Percentiles rank a stretch among this genome's conserved stretches.
Evolutionary conservation across 2,329 filamentous ascomycete species (phyloP).

Genomic region (Ascochyta fabae): DNA sequence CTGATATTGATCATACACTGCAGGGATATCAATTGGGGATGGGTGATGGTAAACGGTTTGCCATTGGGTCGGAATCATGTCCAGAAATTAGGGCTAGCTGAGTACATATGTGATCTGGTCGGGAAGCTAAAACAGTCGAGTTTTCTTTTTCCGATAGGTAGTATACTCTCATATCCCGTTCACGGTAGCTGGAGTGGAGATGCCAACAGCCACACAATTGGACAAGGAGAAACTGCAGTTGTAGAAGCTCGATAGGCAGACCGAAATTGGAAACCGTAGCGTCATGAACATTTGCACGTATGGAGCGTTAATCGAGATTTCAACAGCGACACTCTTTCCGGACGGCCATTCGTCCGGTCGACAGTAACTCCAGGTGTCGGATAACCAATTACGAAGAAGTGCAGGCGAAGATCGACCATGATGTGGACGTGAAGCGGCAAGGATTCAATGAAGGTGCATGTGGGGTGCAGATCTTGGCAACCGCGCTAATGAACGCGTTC

Average conservation of each 20-base stretch:
- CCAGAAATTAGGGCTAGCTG: neutral
- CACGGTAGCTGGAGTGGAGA: neutral
- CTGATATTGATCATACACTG: neutral
- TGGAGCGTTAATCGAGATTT: neutral
- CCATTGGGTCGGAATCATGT: neutral
- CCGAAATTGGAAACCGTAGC: too few species aligned
- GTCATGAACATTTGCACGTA: neutral
- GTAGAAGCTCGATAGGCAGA: too few species aligned
- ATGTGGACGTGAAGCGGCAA: slow-evolving; percentile 4
- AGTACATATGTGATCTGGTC: neutral
- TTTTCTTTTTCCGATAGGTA: neutral
- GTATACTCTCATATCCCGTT: neutral
- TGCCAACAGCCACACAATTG: too few species aligned
- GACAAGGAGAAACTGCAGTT: too few species aligned
- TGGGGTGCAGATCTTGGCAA: slow-evolving; percentile 11
- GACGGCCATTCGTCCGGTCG: neutral
- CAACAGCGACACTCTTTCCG: neutral
- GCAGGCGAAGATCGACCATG: neutral
- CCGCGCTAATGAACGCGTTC: slow-evolving; percentile 9
- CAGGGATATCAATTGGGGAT: neutral
- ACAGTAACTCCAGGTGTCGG: too few species aligned
- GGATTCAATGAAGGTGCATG: neutral
- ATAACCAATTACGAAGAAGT: neutral
- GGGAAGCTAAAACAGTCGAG: neutral
- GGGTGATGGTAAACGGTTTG: neutral